Evolutionary conservation across 345 rosid species (phyloP).

Genomic region (Hypericum perforatum): DNA sequence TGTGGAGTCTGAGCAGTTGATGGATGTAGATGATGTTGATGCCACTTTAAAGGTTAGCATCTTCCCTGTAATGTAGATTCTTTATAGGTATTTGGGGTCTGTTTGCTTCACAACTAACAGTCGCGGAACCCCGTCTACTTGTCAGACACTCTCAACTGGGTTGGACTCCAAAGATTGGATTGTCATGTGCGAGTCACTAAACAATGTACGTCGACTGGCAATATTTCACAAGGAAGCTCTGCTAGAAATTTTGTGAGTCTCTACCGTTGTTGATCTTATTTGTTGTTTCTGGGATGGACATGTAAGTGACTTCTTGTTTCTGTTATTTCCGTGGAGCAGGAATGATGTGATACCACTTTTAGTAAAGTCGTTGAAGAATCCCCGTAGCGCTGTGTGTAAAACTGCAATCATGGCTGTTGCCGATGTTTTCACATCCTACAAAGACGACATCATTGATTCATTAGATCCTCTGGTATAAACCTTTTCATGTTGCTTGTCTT

Average conservation of each 20-base stretch:
- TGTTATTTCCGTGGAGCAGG: constrained; percentile 34
- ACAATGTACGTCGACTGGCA: constrained; percentile 67
- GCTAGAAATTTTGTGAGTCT: constrained; percentile 60
- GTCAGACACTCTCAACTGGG: constrained; percentile 52
- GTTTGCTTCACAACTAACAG: background rate
- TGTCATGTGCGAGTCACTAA: constrained; percentile 68
- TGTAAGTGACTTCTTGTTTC: background rate
- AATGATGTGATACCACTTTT: constrained; percentile 57
- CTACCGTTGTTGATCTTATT: constrained; percentile 4
- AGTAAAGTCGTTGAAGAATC: constrained; percentile 90
- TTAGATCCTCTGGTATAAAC: constrained; percentile 66
- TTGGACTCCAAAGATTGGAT: constrained; percentile 89
- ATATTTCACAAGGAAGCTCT: constrained; percentile 62
- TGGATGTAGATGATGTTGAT: constrained; percentile 66
- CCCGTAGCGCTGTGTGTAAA: constrained; percentile 95
- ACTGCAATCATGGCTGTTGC: constrained; percentile 88
- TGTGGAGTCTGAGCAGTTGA: constrained; percentile 64
- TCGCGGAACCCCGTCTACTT: background rate
- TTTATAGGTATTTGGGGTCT: background rate
- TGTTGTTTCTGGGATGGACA: background rate
- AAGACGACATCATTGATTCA: constrained; percentile 51
- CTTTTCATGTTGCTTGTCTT: background rate
- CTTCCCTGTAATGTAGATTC: background rate
- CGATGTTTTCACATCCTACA: constrained; percentile 69
- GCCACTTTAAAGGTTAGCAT: constrained; percentile 41